A percentile compares a stretch with the other conserved stretches of the same genome.
phyloP scores from a whole-genome alignment of 208 protist genomes.

The Herpetomonas samuelpessoai region DNA sequence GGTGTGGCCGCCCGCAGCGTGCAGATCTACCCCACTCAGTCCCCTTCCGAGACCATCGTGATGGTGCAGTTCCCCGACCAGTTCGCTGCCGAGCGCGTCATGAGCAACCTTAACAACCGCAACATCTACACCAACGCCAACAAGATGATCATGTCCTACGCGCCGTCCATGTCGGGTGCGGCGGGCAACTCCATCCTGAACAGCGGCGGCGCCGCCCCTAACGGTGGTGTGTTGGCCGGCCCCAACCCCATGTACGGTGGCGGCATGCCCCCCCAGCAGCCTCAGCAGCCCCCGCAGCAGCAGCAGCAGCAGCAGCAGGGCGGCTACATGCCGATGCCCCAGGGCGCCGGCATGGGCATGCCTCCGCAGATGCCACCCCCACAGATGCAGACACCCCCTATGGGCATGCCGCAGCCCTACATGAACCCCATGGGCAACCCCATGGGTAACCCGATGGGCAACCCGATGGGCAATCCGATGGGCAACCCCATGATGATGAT shows the following conservation, averaged over 20 bases:
- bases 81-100: conserved; percentile 59
- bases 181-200: conserved; percentile 22
- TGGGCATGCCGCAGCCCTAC: not conserved
- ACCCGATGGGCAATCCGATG: conserved; percentile 16
- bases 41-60: conserved; percentile 62
- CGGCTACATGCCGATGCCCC: conserved; percentile 11
- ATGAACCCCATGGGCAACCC: conserved; percentile 31
- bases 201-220: conserved; percentile 8
- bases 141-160: conserved; percentile 80
- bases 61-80: conserved; percentile 68
- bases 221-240: not conserved
- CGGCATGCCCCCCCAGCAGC: not conserved
- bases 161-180: conserved; percentile 18
- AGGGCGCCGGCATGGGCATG: too few relatives aligned
- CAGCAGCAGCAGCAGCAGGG: conserved; percentile 5
- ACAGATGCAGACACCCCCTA: conserved; percentile 1
- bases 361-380: conserved; percentile 11
- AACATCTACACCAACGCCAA: conserved; percentile 90
- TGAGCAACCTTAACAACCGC: conserved; percentile 70
- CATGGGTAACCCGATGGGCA: conserved; percentile 22
- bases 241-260: not conserved
- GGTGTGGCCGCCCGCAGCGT: conserved; percentile 56
- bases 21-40: conserved; percentile 49
- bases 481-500: conserved; percentile 21
- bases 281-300: conserved; percentile 15